Evolutionary conservation across 768 basidiomycete genomes (phyloP).

Genomic region (Boletales sp.): DNA sequence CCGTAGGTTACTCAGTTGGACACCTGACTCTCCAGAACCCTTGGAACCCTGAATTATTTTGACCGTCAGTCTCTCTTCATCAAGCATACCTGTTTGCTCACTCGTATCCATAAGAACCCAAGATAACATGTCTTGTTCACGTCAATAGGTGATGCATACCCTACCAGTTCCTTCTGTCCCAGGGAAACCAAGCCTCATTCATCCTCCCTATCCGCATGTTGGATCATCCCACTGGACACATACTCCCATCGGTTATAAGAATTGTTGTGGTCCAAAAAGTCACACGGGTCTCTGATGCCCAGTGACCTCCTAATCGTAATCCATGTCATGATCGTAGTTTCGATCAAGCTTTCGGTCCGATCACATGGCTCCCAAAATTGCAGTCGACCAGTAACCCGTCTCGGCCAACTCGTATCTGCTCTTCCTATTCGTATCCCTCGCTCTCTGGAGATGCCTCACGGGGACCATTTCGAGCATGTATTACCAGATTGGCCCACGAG

Average conservation of each 20-base stretch:
- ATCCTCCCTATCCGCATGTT: background rate
- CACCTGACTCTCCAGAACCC: conserved; percentile 5
- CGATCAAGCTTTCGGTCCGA: background rate
- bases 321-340: background rate
- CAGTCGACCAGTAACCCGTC: too few relatives aligned
- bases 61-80: background rate
- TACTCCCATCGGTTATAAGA: background rate
- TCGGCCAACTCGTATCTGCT: too few relatives aligned
- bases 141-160: too few relatives aligned
- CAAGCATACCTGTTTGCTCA: background rate
- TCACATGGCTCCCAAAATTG: too few relatives aligned
- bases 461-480: too few relatives aligned
- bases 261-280: background rate
- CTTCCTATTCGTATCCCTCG: too few relatives aligned
- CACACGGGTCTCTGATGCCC: background rate
- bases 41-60: too few relatives aligned
- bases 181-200: background rate
- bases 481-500: too few relatives aligned
- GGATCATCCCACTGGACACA: background rate
- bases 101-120: background rate
- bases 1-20: conserved; percentile 17
- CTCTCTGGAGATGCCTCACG: too few relatives aligned
- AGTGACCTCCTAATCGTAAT: background rate
- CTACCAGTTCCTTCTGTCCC: background rate
- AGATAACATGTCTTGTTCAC: background rate